A percentile compares a stretch with the other conserved stretches of the same genome.
These are phyloP conservation scores for Mycena albidolilacea DNA, from an alignment of 768 basidiomycete genomes.

Conservation along the genomic window DNA sequence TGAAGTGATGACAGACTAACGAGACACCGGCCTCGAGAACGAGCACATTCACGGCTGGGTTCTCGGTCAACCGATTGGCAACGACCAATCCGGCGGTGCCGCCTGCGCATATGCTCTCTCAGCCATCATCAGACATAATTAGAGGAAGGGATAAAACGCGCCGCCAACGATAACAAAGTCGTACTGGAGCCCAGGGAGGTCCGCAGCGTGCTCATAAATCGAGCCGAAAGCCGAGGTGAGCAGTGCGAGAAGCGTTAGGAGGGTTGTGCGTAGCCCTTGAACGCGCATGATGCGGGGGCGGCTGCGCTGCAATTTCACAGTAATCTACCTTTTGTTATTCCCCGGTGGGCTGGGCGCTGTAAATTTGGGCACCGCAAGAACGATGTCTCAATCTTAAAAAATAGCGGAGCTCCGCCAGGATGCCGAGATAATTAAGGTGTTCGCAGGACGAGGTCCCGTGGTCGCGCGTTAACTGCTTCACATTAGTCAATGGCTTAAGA, in stretches of 20 bases:
- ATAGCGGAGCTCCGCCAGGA: neutral
- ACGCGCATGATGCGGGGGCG: neutral
- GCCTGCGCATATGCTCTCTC: neutral
- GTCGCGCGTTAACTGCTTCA: neutral
- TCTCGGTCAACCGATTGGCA: slow-evolving; percentile 38
- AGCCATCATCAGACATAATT: neutral
- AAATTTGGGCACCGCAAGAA: neutral
- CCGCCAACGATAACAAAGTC: slow-evolving; percentile 33
- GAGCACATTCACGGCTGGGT: slow-evolving; percentile 32
- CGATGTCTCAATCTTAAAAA: neutral
- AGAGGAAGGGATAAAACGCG: neutral
- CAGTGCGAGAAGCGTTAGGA: neutral
- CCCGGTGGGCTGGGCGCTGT: neutral
- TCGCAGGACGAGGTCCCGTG: too few species aligned
- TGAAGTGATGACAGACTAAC: neutral
- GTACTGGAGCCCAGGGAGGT: slow-evolving; percentile 14
- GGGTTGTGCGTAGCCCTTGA: neutral
- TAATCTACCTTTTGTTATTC: neutral
- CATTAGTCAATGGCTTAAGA: too few species aligned
- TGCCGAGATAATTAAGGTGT: neutral
- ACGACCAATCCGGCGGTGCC: slow-evolving; percentile 31
- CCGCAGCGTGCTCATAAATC: slow-evolving; percentile 5
- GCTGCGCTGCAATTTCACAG: neutral
- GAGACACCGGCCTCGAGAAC: slow-evolving; percentile 38
- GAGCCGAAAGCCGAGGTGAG: neutral